Evolutionary conservation across 441 rosid species (phyloP).

Genomic region (Corymbia citriodora): DNA sequence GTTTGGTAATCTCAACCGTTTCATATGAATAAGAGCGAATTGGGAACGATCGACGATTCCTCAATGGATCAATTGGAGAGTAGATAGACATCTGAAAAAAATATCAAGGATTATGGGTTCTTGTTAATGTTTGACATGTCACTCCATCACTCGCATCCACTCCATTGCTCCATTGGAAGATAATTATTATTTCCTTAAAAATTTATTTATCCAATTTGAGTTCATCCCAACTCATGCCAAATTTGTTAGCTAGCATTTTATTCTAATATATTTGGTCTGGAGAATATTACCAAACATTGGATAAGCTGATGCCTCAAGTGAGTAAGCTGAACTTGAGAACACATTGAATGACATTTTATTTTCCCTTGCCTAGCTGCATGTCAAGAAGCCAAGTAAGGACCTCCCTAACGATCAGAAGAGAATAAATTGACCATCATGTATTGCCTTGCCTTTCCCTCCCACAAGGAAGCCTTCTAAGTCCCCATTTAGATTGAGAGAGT

Average conservation of each 20-base stretch:
- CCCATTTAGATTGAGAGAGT: no score
- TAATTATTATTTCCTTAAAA: background rate
- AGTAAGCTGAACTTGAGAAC: background rate
- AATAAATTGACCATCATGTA: background rate
- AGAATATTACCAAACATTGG: background rate
- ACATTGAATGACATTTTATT: no score
- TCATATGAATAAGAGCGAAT: background rate
- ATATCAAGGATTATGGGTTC: background rate
- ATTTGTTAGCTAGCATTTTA: background rate
- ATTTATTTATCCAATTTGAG: background rate
- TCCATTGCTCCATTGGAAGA: background rate
- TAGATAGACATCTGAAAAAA: background rate
- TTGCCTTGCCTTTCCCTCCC: no score
- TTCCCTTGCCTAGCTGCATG: background rate
- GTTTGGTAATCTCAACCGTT: background rate
- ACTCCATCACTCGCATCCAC: background rate
- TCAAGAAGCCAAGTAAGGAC: background rate
- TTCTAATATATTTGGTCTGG: rapidly evolving
- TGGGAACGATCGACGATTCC: conserved; percentile 21
- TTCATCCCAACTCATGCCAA: background rate
- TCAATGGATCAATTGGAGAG: conserved; percentile 7
- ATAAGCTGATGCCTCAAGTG: background rate
- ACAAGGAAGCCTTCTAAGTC: no score
- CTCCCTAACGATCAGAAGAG: background rate
- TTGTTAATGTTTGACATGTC: background rate